These are phyloP conservation scores for Fusarium brachygibbosum DNA, from an alignment of 2,329 filamentous ascomycete species.

Conservation along the genomic window DNA sequence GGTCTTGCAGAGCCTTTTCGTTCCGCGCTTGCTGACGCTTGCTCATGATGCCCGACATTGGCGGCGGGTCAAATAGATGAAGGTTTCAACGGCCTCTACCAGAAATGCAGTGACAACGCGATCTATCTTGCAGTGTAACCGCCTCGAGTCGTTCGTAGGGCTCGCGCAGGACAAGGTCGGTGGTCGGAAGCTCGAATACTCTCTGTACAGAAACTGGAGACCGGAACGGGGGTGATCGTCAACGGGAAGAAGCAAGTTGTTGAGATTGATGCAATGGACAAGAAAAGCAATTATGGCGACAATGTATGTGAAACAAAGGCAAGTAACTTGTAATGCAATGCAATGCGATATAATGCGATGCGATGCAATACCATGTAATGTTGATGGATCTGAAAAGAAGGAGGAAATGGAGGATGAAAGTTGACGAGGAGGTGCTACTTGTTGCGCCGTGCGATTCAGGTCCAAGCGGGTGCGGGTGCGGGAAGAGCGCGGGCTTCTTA, in stretches of 20 bases:
- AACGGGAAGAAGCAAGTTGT: conserved; percentile 35
- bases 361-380: conserved; percentile 28
- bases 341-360: conserved; percentile 20
- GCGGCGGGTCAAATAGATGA: conserved; percentile 22
- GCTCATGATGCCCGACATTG: conserved; percentile 81
- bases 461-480: conserved; percentile 34
- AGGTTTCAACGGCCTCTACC: conserved; percentile 8
- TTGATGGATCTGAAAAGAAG: conserved; percentile 35
- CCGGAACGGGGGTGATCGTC: conserved; percentile 33
- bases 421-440: conserved; percentile 30
- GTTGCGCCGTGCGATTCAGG: conserved; percentile 47
- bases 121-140: conserved; percentile 36
- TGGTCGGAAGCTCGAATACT: conserved; percentile 21
- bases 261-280: conserved; percentile 24
- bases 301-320: conserved; percentile 39
- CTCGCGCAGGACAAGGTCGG: conserved; percentile 32
- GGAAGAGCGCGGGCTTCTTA: conserved; percentile 37
- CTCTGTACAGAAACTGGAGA: conserved; percentile 25
- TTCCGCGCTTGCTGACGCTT: conserved; percentile 99
- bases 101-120: conserved; percentile 21
- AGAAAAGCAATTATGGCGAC: conserved; percentile 41
- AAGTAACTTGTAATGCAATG: conserved; percentile 29
- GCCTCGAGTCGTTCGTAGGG: conserved; percentile 38
- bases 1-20: conserved; percentile 89
- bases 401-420: conserved; percentile 28